phyloP scores from a whole-genome alignment of 2,329 filamentous ascomycete species.

The Corinectria fuckeliana region DNA sequence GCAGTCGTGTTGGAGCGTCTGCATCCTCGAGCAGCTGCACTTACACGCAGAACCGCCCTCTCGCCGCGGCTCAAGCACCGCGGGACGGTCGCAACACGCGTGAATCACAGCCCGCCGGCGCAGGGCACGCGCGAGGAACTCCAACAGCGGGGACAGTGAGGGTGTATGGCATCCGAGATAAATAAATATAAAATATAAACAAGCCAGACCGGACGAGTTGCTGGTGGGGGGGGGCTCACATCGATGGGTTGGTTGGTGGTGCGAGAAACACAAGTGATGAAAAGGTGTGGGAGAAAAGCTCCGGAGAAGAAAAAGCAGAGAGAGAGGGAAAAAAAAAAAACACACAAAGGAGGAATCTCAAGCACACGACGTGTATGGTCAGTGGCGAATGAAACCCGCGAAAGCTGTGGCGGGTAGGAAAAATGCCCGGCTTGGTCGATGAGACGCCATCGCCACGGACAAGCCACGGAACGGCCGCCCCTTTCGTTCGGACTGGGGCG shows the following conservation, averaged over 20 bases:
- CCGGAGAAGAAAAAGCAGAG: neutral
- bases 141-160: neutral
- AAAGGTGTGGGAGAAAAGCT: neutral
- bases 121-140: neutral
- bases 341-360: neutral
- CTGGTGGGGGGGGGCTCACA: neutral
- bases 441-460: neutral
- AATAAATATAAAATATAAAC: no score
- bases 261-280: no score
- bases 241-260: neutral
- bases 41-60: neutral
- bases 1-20: neutral
- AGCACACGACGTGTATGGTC: neutral
- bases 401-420: neutral
- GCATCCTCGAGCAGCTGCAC: neutral
- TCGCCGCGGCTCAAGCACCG: neutral
- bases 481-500: neutral
- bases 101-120: neutral
- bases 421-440: neutral
- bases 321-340: no score
- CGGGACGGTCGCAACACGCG: neutral
- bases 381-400: neutral
- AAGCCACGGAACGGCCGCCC: no score
- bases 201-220: no score
- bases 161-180: no score